Evolutionary conservation across 2,329 filamentous ascomycete genomes (phyloP), one percentile per base, ranked within the genome.

Genomic region (Fusarium nelsonii): DNA sequence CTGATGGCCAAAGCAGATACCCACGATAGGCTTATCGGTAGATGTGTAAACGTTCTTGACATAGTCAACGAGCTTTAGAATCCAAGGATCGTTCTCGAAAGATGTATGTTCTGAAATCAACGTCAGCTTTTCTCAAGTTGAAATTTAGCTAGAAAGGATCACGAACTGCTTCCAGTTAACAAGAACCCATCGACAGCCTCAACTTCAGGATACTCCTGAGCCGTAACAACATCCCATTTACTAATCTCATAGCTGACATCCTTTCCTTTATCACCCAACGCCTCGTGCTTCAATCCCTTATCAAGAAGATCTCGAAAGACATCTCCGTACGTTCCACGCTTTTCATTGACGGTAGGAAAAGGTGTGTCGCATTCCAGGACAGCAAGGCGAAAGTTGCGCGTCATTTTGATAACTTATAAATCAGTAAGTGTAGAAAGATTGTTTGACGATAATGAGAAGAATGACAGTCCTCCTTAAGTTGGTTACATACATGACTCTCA

Each of bases 1-100:
- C 53, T 84, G 82, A 51, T 84, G 82, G 1, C 82, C 82, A 57
- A 83, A 84, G 61, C 82, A 84, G n/a, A 83, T 79, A 0, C 82
- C 82, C 4, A 83, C 73, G 2, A 83, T 73, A 1, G 77, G 80
- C 28, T 75, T 70, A 12, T 71, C 67, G 6, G 73, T 76, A 8
- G 68, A 72, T 5, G 61, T 64, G 39, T 75, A 71, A 7, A 76
- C 68, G 8, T 68, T 58, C 15, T 65, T 65, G 8, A 81, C 72
- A 61, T 77, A 84, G 15, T 77, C 73, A 6, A 78, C 77, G 6
- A 84, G 73, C 5, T 71, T 67, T 8, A 80, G 16, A n/a, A 83
- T 82, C 82, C 81, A 84, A 5, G 74, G 61, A 15, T 79, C 75
- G 37, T 83, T 73, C 10, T 74, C 72, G 52, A 81, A 83, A 1